These are phyloP conservation scores for Tetrahymena elliotti DNA, from an alignment of 73 alveolate genomes.

Conservation along the genomic window DNA sequence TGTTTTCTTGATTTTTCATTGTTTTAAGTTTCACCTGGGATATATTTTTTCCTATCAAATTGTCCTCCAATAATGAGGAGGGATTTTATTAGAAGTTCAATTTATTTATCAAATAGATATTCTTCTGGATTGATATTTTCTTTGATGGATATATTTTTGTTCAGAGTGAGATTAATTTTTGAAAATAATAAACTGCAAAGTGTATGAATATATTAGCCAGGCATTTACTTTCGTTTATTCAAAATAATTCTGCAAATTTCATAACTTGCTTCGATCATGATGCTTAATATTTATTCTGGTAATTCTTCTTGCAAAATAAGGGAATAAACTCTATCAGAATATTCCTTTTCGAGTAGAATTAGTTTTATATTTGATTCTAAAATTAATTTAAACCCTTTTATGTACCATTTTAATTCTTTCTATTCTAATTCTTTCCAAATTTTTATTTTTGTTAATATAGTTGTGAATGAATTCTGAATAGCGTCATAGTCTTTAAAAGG, in stretches of 20 bases:
- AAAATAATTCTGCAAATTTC: background rate
- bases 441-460: background rate
- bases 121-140: background rate
- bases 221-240: background rate
- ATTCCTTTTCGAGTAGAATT: background rate
- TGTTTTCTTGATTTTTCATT: background rate
- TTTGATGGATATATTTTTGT: background rate
- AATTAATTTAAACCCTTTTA: background rate
- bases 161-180: background rate
- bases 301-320: background rate
- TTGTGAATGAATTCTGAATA: background rate
- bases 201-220: background rate
- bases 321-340: background rate
- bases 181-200: background rate
- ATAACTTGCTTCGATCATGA: background rate
- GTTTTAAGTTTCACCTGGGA: background rate
- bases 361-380: background rate
- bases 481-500: background rate
- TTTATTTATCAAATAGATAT: background rate
- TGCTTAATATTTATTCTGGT: background rate
- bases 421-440: background rate
- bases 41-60: background rate
- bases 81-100: background rate
- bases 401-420: background rate
- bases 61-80: background rate